Conservation (phyloP, 2,329 filamentous ascomycete species). For the Pyrenochaeta sp. region DNA sequence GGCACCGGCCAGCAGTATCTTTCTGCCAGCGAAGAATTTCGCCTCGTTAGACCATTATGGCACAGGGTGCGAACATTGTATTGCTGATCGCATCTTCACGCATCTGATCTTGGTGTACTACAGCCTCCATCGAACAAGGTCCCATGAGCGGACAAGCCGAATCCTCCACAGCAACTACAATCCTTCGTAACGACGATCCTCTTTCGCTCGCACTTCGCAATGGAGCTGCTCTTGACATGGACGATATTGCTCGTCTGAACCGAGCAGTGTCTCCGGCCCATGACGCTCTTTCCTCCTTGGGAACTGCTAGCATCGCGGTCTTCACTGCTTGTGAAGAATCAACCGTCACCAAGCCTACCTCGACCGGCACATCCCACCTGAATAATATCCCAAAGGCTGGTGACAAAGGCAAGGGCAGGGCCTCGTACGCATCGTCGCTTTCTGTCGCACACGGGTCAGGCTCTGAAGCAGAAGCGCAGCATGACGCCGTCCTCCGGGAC, state of each 20-base stretch:
- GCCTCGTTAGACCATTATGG: constrained; percentile 27
- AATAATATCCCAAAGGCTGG: constrained; percentile 11
- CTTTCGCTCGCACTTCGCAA: constrained; percentile 22
- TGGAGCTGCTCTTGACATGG: constrained; percentile 12
- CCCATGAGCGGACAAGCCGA: constrained; percentile 18
- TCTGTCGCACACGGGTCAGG: constrained; percentile 36
- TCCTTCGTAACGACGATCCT: constrained; percentile 26
- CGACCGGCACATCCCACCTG: constrained; percentile 30
- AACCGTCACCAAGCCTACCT: constrained; percentile 36
- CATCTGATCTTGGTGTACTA: constrained; percentile 9
- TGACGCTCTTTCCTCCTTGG: constrained; percentile 13
- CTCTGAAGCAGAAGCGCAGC: constrained; percentile 27
- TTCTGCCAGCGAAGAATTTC: constrained; percentile 15
- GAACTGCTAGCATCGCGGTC: constrained; percentile 15
- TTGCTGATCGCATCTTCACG: not conserved
- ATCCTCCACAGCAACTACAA: constrained; percentile 14
- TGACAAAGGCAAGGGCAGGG: constrained; percentile 25
- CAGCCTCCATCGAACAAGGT: constrained; percentile 33
- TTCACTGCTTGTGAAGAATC: constrained; percentile 28
- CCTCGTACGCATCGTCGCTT: constrained; percentile 27
- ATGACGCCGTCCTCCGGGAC: constrained; percentile 9
- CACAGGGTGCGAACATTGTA: constrained; percentile 19
- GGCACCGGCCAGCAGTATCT: constrained; percentile 9
- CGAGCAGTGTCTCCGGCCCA: constrained; percentile 11
- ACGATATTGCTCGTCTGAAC: constrained; percentile 24